Percentiles rank a stretch among this genome's conserved stretches.
Conservation (phyloP, 148 eudicot genomes). For the Rhododendron kiyosumense region DNA sequence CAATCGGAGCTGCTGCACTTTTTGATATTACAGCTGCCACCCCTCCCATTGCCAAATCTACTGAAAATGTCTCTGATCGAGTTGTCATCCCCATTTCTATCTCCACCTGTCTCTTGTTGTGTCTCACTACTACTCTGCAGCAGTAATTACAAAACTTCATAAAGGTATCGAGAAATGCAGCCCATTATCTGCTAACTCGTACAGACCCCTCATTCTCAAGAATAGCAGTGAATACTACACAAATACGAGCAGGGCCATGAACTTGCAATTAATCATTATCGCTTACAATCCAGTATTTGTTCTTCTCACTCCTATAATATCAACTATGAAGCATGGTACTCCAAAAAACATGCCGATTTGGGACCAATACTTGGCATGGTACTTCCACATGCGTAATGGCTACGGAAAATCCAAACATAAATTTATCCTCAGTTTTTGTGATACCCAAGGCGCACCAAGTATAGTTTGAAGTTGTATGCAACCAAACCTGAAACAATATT, state of each 20-base stretch:
- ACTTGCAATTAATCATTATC: background rate
- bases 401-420: background rate
- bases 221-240: background rate
- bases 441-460: background rate
- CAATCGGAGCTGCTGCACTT: constrained; percentile 89
- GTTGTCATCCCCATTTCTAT: constrained; percentile 23
- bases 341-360: background rate
- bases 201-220: background rate
- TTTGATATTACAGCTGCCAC: constrained; percentile 72
- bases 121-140: background rate
- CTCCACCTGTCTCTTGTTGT: background rate
- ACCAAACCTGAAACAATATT: background rate
- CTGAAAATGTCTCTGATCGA: constrained; percentile 51
- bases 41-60: constrained; percentile 75
- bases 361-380: background rate
- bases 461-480: background rate
- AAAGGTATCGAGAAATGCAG: background rate
- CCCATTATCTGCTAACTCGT: background rate
- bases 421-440: background rate
- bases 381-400: background rate
- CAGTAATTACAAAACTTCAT: background rate
- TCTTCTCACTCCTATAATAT: background rate
- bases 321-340: background rate
- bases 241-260: background rate
- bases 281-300: background rate